Percentiles rank a stretch among this genome's conserved stretches.
Evolutionary conservation across 768 basidiomycete species (phyloP).

Genomic region (Rhodosporidiobolus odoratus): DNA sequence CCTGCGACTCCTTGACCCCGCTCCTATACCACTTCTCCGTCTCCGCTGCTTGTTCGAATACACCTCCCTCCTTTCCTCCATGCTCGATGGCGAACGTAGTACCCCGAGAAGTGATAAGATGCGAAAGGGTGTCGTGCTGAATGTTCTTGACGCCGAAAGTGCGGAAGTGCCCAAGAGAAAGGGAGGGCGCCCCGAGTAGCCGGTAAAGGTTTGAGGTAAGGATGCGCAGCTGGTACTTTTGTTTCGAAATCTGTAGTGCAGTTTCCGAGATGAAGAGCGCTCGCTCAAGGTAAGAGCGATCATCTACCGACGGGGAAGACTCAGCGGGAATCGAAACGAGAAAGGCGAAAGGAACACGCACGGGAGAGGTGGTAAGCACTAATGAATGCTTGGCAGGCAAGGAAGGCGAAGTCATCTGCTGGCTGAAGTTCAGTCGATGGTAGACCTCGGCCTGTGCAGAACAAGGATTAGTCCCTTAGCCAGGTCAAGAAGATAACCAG

Average conservation of each 20-base stretch:
- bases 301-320: slow-evolving; percentile 45
- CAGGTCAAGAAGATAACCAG: not conserved
- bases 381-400: slow-evolving; percentile 65
- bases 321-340: not conserved
- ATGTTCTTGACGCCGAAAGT: slow-evolving; percentile 73
- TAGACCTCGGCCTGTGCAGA: slow-evolving; percentile 53
- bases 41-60: slow-evolving; percentile 60
- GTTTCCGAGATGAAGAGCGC: slow-evolving; percentile 67
- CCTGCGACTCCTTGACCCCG: slow-evolving; percentile 21
- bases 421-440: slow-evolving; percentile 76
- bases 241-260: slow-evolving; percentile 64
- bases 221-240: slow-evolving; percentile 71
- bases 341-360: slow-evolving; percentile 7
- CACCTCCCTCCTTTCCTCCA: slow-evolving; percentile 73
- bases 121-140: slow-evolving; percentile 82
- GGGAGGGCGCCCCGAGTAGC: slow-evolving; percentile 66
- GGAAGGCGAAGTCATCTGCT: slow-evolving; percentile 73
- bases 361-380: slow-evolving; percentile 39
- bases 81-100: slow-evolving; percentile 75
- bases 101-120: slow-evolving; percentile 69
- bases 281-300: slow-evolving; percentile 59
- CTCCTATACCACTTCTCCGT: slow-evolving; percentile 7
- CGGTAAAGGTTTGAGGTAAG: slow-evolving; percentile 76
- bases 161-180: slow-evolving; percentile 73
- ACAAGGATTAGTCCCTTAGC: not conserved